These are phyloP conservation scores for Eimeria acervulina DNA, from an alignment of 169 alveolate genomes.

Conservation along the genomic window DNA sequence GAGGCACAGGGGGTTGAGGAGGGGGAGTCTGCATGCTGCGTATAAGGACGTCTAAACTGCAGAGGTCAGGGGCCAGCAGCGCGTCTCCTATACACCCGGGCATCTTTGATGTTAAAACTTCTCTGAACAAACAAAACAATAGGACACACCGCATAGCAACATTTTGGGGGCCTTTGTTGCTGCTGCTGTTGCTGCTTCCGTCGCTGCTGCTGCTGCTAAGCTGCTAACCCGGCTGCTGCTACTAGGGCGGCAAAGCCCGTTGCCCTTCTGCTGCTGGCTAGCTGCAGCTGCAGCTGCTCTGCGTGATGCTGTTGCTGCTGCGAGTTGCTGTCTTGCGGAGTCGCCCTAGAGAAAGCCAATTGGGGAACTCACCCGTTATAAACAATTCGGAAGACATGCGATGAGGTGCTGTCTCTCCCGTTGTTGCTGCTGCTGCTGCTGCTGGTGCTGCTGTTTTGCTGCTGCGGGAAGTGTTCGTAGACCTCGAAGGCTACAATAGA, in stretches of 20 bases:
- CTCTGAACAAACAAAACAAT: neutral
- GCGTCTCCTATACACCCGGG: conserved; percentile 55
- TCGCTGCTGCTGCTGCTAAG: conserved; percentile 9
- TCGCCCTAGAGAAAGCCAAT: neutral
- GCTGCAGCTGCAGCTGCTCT: neutral
- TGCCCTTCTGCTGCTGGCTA: neutral
- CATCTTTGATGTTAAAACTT: conserved; percentile 15
- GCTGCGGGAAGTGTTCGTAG: conserved; percentile 64
- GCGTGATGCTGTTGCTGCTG: neutral
- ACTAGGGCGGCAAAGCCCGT: neutral
- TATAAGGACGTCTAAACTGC: conserved; percentile 43
- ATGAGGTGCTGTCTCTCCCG: neutral
- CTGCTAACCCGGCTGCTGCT: neutral
- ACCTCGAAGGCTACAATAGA: conserved; percentile 52
- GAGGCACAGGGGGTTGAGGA: conserved; percentile 18
- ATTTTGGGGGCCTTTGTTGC: neutral
- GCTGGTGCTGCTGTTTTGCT: conserved; percentile 31
- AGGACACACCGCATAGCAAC: neutral
- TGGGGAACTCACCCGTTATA: conserved; percentile 30
- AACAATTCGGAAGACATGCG: conserved; percentile 32
- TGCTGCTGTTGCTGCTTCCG: neutral
- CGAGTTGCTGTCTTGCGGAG: neutral
- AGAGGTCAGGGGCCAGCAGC: conserved; percentile 64
- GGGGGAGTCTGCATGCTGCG: conserved; percentile 43
- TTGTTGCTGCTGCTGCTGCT: conserved; percentile 35